A percentile compares a stretch with the other conserved stretches of the same genome.
phyloP scores from a whole-genome alignment of 2,329 filamentous ascomycete genomes.

The Cercospora sp. region DNA sequence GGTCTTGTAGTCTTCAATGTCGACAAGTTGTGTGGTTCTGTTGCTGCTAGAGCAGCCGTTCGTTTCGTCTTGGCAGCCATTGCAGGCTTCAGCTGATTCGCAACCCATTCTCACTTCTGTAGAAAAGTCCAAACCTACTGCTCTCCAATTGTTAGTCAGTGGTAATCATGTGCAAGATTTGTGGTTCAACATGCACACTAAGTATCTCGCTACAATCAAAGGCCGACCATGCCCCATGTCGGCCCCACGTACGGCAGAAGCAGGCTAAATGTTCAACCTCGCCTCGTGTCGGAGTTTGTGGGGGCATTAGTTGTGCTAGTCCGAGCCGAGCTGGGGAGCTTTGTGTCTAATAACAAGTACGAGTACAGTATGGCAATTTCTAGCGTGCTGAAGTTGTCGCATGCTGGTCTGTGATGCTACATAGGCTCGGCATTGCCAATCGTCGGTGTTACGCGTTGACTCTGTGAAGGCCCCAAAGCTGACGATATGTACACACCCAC shows the following conservation, averaged over 20 bases:
- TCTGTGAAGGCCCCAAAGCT: not conserved
- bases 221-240: not conserved
- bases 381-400: too few species aligned
- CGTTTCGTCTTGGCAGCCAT: slow-evolving; percentile 20
- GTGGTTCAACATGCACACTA: slow-evolving; percentile 1
- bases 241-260: slow-evolving; percentile 1
- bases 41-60: slow-evolving; percentile 15
- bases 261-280: slow-evolving; percentile 4
- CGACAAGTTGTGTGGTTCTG: slow-evolving; percentile 16
- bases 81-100: slow-evolving; percentile 22
- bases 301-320: not conserved
- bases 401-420: not conserved
- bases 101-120: slow-evolving; percentile 3
- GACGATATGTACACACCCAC: not conserved
- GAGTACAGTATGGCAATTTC: too few species aligned
- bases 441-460: not conserved
- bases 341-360: too few species aligned
- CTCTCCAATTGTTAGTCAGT: not conserved
- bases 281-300: not conserved
- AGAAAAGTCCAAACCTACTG: too few species aligned
- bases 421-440: not conserved
- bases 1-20: slow-evolving; percentile 38
- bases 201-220: not conserved
- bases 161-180: not conserved
- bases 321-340: not conserved